Evolutionary conservation across 306 rosid genomes (phyloP).

Genomic region (Quercus parvula): DNA sequence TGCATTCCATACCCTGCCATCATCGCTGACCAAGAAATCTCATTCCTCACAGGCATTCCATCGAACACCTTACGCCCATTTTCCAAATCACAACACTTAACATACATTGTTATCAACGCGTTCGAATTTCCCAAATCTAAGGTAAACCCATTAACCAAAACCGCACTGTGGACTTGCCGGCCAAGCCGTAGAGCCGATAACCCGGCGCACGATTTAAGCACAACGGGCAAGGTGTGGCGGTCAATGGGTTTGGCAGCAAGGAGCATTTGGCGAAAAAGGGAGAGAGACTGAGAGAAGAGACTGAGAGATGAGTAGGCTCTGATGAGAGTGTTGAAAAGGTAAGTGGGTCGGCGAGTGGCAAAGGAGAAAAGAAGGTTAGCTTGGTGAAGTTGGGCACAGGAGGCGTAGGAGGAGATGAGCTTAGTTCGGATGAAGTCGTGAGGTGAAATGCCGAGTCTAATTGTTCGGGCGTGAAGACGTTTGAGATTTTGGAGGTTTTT

Average conservation of each 20-base stretch:
- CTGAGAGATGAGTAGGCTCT: constrained; percentile 51
- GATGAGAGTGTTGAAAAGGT: constrained; percentile 62
- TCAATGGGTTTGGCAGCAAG: constrained; percentile 36
- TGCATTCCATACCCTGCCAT: constrained; percentile 63
- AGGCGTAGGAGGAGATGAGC: constrained; percentile 58
- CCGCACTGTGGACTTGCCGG: constrained; percentile 53
- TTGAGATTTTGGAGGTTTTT: constrained; percentile 39
- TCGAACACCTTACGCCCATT: constrained; percentile 58
- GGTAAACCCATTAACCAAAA: constrained; percentile 49
- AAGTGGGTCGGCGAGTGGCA: constrained; percentile 57
- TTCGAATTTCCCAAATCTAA: constrained; percentile 48
- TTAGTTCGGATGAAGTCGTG: constrained; percentile 53
- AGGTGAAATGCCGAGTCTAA: constrained; percentile 40
- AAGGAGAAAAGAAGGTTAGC: constrained; percentile 51
- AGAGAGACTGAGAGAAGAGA: constrained; percentile 48
- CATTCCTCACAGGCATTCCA: constrained; percentile 43
- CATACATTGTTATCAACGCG: constrained; percentile 62
- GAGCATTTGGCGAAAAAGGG: constrained; percentile 43
- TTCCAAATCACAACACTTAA: constrained; percentile 43
- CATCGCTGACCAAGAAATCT: constrained; percentile 51
- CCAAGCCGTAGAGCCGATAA: constrained; percentile 46
- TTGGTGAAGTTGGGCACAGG: constrained; percentile 47
- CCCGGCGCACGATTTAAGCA: constrained; percentile 57
- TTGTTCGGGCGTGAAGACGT: constrained; percentile 46
- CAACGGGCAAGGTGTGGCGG: constrained; percentile 45